A percentile compares a stretch with the other conserved stretches of the same genome.
Evolutionary conservation across 805 yeast genomes (phyloP).

Genomic region (Priceomyces fermenticarens): DNA sequence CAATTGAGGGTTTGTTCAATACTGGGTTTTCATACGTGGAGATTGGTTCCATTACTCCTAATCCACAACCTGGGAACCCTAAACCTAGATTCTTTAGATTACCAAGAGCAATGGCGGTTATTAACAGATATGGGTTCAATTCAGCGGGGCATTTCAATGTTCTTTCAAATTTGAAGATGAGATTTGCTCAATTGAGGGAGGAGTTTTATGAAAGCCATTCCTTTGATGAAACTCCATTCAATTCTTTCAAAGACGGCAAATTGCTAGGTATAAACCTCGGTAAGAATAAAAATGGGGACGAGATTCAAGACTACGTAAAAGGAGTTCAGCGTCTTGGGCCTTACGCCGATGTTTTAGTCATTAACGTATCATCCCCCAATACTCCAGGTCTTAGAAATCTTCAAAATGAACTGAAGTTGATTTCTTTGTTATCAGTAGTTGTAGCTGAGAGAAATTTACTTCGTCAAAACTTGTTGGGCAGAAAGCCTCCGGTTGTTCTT

Average conservation of each 20-base stretch:
- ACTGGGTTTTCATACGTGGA: constrained; percentile 88
- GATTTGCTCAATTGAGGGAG: constrained; percentile 47
- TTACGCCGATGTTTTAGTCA: constrained; percentile 82
- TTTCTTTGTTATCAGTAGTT: constrained; percentile 63
- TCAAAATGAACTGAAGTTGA: constrained; percentile 73
- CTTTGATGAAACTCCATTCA: constrained; percentile 23
- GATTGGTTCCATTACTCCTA: constrained; percentile 89
- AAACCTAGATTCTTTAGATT: constrained; percentile 86
- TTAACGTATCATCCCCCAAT: constrained; percentile 93
- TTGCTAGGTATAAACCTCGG: constrained; percentile 84
- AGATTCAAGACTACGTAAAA: constrained; percentile 75
- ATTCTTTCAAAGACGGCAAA: constrained; percentile 60
- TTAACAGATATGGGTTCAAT: constrained; percentile 93
- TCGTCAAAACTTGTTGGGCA: constrained; percentile 37
- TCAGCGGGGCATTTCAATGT: constrained; percentile 84
- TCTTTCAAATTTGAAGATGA: constrained; percentile 58
- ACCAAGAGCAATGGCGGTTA: constrained; percentile 82
- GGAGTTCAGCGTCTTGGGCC: constrained; percentile 84
- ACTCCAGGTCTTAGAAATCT: constrained; percentile 92
- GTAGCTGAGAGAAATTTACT: constrained; percentile 56
- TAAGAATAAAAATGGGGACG: constrained; percentile 90
- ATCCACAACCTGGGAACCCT: constrained; percentile 95
- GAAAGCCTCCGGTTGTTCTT: constrained; percentile 76
- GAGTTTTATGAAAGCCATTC: constrained; percentile 9
- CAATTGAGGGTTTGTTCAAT: constrained; percentile 73